Conservation (phyloP, 2,329 filamentous ascomycete genomes). For the Fusarium mundagurra region DNA sequence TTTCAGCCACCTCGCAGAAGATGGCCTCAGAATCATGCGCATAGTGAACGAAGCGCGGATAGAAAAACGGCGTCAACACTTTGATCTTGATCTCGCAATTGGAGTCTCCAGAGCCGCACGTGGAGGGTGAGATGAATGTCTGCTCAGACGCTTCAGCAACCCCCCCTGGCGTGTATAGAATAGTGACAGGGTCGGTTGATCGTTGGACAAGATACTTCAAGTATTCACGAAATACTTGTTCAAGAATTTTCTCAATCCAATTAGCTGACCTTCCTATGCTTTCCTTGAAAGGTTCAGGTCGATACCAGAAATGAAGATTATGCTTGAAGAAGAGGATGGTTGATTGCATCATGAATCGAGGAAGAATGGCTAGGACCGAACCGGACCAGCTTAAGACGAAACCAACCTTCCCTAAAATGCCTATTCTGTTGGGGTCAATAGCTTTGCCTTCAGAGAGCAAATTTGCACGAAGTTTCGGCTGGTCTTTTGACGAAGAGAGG, state of each 20-base stretch:
- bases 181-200: slow-evolving; percentile 54
- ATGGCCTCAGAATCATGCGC: slow-evolving; percentile 69
- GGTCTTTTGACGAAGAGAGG: slow-evolving; percentile 66
- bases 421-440: slow-evolving; percentile 60
- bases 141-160: slow-evolving; percentile 51
- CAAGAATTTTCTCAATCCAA: slow-evolving; percentile 57
- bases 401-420: slow-evolving; percentile 50
- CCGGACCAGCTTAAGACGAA: slow-evolving; percentile 71
- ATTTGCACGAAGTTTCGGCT: slow-evolving; percentile 69
- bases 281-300: slow-evolving; percentile 68
- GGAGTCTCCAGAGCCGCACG: slow-evolving; percentile 18
- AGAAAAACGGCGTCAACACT: slow-evolving; percentile 72
- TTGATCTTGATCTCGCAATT: slow-evolving; percentile 61
- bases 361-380: slow-evolving; percentile 73
- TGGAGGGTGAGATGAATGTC: slow-evolving; percentile 49
- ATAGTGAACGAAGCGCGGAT: slow-evolving; percentile 72
- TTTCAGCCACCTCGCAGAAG: slow-evolving; percentile 68
- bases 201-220: slow-evolving; percentile 60
- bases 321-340: slow-evolving; percentile 63
- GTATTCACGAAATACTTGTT: slow-evolving; percentile 59
- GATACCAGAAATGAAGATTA: slow-evolving; percentile 71
- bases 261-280: slow-evolving; percentile 66
- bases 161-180: slow-evolving; percentile 66
- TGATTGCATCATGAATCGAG: slow-evolving; percentile 72
- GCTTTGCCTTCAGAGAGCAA: slow-evolving; percentile 63